Evolutionary conservation across 352 stramenopile species (phyloP), one percentile per base, ranked within the genome.

Genomic region (Phytophthora citricola): DNA sequence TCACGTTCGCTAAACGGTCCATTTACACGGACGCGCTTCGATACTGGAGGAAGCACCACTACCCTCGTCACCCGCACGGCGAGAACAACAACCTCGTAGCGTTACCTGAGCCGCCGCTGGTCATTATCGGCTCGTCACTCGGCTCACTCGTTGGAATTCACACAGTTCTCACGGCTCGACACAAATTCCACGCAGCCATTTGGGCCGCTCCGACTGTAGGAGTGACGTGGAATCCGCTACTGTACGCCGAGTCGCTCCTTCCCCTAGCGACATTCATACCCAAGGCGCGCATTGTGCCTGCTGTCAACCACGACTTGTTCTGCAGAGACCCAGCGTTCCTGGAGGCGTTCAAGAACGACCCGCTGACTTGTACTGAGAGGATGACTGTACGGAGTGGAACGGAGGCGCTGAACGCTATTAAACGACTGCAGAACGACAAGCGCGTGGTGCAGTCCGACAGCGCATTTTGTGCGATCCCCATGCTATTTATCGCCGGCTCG

Each of bases 81-180:
- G 12, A 61, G 14, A 68, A 48, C 39, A 24, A 5, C 38, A 71
- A 61, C 50, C 24, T 71, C 11, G 52, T 71, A 7, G 41, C 65
- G 22, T 26, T 69, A 29, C 52, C 59, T 20, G 34, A 61, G 46
- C 65, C 63, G 44, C 80, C 80, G 44, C 41, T 89, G 15, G 72
- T 87, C 46, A 79, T 91, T 60, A 76, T 76, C 55, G 83, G 83
- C 32, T 83, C 84, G 20, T 87, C 76, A 20, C 83, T 86, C 36
- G 83, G 83, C 10, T 78, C 69, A 39, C 67, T 91, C 4, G 73
- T 91, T 12, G 80, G 78, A 0, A 58, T 87, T n/a, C 80, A 88
- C 73, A 84, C 73, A 9, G 62, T 83, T 39, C 72, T 89, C 29
- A 75, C 69, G 9, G 71, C 53, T 14, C 24, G 29, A n/a, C 77